These are phyloP conservation scores for Juglanconis sp. DNA, from an alignment of 2,329 filamentous ascomycete genomes.

Conservation along the genomic window DNA sequence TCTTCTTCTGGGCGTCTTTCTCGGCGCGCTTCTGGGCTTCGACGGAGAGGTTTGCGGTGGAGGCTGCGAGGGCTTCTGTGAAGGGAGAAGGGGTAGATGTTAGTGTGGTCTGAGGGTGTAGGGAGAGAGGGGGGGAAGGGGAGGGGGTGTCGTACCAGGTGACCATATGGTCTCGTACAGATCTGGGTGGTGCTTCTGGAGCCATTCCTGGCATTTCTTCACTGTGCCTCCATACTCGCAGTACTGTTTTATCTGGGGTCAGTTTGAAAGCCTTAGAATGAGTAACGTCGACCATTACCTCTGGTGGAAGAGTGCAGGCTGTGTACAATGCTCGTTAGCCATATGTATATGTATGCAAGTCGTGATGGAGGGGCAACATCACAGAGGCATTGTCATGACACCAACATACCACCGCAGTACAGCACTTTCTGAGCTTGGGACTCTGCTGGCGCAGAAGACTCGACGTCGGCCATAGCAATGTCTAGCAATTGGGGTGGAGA, in stretches of 20 bases:
- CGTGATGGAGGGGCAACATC: neutral
- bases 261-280: neutral
- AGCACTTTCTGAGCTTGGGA: conserved; percentile 49
- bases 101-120: conserved; percentile 2
- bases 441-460: conserved; percentile 42
- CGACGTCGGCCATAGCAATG: conserved; percentile 51
- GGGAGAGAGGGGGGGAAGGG: conserved; percentile 1
- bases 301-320: conserved; percentile 65
- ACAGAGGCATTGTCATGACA: conserved; percentile 9
- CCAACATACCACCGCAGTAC: conserved; percentile 57
- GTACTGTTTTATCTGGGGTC: conserved; percentile 60
- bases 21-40: conserved; percentile 92
- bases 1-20: conserved; percentile 96
- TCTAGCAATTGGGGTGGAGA: neutral
- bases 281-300: conserved; percentile 42
- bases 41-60: conserved; percentile 80
- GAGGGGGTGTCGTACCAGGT: conserved; percentile 54
- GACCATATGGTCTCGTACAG: conserved; percentile 84
- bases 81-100: neutral
- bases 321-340: conserved; percentile 16
- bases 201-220: conserved; percentile 97
- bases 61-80: conserved; percentile 75
- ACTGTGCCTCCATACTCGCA: conserved; percentile 97
- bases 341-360: no score
- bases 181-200: conserved; percentile 68